A percentile compares a stretch with the other conserved stretches of the same genome.
phyloP scores from a whole-genome alignment of 129 eudicot genomes.

The Flaveria brownii region DNA sequence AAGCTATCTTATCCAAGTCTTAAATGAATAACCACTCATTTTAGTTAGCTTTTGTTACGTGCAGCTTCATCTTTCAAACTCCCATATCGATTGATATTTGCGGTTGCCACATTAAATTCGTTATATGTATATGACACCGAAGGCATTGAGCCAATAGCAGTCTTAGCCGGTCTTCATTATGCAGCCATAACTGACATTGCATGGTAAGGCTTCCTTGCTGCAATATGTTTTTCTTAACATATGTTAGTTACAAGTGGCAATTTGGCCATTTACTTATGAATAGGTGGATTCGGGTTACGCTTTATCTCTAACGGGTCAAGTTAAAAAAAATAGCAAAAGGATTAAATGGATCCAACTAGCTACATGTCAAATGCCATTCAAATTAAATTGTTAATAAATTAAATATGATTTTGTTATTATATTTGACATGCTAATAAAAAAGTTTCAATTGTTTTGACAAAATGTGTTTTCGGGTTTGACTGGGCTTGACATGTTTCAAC shows the following conservation, averaged over 20 bases:
- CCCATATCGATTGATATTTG: constrained; percentile 85
- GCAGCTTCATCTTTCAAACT: constrained; percentile 84
- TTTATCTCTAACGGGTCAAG: background rate
- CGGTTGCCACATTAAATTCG: constrained; percentile 90
- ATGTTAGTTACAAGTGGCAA: background rate
- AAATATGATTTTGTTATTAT: background rate
- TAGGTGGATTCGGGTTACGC: background rate
- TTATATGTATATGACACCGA: constrained; percentile 88
- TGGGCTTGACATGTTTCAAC: background rate
- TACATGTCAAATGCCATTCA: background rate
- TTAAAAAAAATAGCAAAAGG: background rate
- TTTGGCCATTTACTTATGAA: background rate
- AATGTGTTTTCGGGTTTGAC: background rate
- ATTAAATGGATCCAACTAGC: background rate
- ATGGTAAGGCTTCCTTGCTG: constrained; percentile 52
- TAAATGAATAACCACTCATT: background rate
- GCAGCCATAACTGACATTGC: constrained; percentile 96
- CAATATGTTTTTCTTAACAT: background rate
- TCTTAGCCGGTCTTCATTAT: constrained; percentile 96
- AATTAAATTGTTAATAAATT: background rate
- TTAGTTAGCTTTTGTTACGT: constrained; percentile 6
- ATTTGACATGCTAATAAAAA: background rate
- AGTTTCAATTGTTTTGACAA: background rate
- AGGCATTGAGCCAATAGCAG: constrained; percentile 71
- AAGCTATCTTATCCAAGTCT: constrained; percentile 11